Percentiles rank a stretch among this genome's conserved stretches.
Evolutionary conservation across 1,139 yeast genomes (phyloP).

Genomic region (Pneumocystis murina): DNA sequence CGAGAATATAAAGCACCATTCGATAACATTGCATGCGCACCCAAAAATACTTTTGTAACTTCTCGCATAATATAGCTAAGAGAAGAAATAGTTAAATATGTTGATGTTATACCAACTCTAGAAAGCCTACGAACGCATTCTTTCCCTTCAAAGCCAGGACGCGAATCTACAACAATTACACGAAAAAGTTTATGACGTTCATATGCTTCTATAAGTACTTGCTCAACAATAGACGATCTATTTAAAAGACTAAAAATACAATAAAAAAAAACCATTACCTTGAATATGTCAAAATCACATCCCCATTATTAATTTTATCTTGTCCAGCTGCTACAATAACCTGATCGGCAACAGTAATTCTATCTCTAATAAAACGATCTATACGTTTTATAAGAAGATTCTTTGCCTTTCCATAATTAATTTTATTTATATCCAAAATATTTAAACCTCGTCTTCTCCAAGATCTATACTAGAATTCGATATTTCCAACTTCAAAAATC

Average conservation of each 20-base stretch:
- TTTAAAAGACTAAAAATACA: neutral
- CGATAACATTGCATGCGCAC: conserved; percentile 94
- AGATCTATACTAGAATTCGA: conserved; percentile 54
- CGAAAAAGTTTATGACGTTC: conserved; percentile 54
- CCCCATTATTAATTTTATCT: conserved; percentile 57
- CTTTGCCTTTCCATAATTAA: conserved; percentile 31
- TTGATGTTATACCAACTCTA: conserved; percentile 42
- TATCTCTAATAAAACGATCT: conserved; percentile 69
- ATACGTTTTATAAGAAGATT: conserved; percentile 49
- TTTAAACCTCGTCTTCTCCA: conserved; percentile 41
- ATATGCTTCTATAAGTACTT: conserved; percentile 57
- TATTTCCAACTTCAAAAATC: conserved; percentile 93
- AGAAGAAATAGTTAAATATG: conserved; percentile 67
- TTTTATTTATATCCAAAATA: neutral
- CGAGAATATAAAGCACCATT: conserved; percentile 87
- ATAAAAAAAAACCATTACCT: conserved; percentile 22
- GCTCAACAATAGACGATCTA: conserved; percentile 59
- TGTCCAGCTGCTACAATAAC: conserved; percentile 75
- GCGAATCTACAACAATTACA: conserved; percentile 82
- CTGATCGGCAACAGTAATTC: conserved; percentile 68
- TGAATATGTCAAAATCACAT: conserved; percentile 76
- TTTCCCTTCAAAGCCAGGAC: conserved; percentile 91
- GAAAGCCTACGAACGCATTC: conserved; percentile 52
- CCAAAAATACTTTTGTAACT: conserved; percentile 80
- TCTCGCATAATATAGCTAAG: conserved; percentile 62